Conservation (phyloP, 352 stramenopile genomes). For the Phytopythium chamaehyphon region DNA sequence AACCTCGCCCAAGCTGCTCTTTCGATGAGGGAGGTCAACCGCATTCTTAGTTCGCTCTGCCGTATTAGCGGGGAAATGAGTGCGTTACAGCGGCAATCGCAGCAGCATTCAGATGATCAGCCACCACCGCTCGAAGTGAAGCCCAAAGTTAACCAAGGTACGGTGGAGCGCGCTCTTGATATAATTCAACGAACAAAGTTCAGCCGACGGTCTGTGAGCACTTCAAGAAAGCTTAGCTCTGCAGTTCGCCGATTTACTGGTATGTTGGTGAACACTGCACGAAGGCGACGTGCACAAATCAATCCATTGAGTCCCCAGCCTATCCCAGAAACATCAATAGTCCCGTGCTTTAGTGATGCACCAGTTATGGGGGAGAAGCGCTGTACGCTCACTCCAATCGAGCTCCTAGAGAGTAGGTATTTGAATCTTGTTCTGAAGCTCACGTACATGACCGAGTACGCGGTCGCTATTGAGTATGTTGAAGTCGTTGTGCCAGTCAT, state of each 20-base stretch:
- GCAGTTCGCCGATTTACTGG: too few species aligned
- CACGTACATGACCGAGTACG: constrained; percentile 25
- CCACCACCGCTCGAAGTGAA: too few species aligned
- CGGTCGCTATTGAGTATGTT: constrained; percentile 26
- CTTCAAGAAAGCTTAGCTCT: too few species aligned
- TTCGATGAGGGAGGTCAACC: constrained; percentile 14
- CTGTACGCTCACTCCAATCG: not conserved
- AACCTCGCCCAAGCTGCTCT: constrained; percentile 16
- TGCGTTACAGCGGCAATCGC: not conserved
- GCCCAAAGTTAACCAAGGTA: too few species aligned
- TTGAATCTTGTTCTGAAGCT: constrained; percentile 18
- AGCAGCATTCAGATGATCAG: not conserved
- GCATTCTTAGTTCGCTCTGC: not conserved
- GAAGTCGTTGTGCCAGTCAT: constrained; percentile 17
- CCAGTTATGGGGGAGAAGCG: not conserved
- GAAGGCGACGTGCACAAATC: too few species aligned
- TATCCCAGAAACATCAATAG: too few species aligned
- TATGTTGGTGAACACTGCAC: too few species aligned
- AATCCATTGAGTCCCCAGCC: too few species aligned
- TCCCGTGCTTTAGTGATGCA: too few species aligned
- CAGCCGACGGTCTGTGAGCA: too few species aligned
- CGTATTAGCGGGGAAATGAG: not conserved
- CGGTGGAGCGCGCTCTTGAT: too few species aligned
- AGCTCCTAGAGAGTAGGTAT: constrained; percentile 10
- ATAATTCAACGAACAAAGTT: too few species aligned